Evolutionary conservation across 257 asterid genomes (phyloP).

Genomic region (Cordia subcordata): DNA sequence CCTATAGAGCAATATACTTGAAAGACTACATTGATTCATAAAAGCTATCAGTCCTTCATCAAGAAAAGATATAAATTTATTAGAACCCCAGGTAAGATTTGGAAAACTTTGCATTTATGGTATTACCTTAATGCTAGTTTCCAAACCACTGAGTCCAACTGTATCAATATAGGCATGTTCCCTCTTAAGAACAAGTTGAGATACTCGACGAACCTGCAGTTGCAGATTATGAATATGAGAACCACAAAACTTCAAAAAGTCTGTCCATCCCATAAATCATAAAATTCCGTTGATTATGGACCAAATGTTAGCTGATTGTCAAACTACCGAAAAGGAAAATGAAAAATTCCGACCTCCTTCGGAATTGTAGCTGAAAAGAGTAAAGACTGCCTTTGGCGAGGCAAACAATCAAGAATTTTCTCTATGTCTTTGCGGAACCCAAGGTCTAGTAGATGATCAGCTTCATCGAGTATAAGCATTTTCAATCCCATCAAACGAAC

Average conservation of each 20-base stretch:
- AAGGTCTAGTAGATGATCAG: constrained; percentile 77
- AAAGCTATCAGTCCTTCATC: no score
- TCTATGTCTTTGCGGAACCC: constrained; percentile 92
- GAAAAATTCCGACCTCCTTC: constrained; percentile 58
- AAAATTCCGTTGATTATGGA: neutral
- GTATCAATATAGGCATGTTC: constrained; percentile 81
- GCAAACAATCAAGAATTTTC: constrained; percentile 89
- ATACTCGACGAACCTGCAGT: constrained; percentile 83
- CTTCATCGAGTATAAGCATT: constrained; percentile 94
- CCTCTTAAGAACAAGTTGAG: constrained; percentile 79
- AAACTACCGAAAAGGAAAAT: neutral
- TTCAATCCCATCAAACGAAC: constrained; percentile 78
- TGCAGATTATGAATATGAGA: constrained; percentile 12
- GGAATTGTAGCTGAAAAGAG: constrained; percentile 88
- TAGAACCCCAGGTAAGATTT: neutral
- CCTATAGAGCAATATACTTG: no score
- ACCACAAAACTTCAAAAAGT: constrained; percentile 13
- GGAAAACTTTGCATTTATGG: neutral
- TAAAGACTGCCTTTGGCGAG: constrained; percentile 77
- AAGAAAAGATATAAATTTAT: no score
- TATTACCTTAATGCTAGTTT: constrained; percentile 60
- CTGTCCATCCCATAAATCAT: neutral
- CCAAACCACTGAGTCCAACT: constrained; percentile 64
- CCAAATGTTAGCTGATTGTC: constrained; percentile 1
- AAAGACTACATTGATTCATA: no score